These are phyloP conservation scores for Amanita thiersii DNA, from an alignment of 768 basidiomycete species.

Conservation along the genomic window DNA sequence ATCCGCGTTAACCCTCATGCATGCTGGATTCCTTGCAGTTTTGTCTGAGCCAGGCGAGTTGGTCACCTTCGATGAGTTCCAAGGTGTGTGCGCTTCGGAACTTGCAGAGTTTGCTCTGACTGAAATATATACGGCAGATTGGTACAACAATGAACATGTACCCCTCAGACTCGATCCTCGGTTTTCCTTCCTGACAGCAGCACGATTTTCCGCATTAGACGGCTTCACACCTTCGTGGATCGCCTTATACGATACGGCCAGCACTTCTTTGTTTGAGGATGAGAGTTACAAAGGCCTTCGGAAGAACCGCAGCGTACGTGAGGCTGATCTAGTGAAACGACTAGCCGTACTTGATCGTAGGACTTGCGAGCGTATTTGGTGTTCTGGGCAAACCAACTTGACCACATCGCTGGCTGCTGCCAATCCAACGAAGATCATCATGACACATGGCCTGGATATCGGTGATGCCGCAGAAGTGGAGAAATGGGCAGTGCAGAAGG, in stretches of 20 bases:
- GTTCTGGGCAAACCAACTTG: constrained; percentile 24
- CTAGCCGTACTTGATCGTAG: constrained; percentile 38
- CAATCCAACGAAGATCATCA: constrained; percentile 21
- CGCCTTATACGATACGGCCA: constrained; percentile 42
- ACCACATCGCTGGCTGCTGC: constrained; percentile 22
- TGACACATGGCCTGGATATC: constrained; percentile 23
- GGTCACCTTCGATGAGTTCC: constrained; percentile 38
- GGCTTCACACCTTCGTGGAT: constrained; percentile 31
- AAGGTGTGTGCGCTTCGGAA: constrained; percentile 20
- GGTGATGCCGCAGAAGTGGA: constrained; percentile 11
- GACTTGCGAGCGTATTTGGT: constrained; percentile 25
- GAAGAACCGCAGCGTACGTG: constrained; percentile 33
- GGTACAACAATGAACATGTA: constrained; percentile 52
- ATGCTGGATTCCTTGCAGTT: constrained; percentile 39
- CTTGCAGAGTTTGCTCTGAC: not conserved
- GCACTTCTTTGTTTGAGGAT: constrained; percentile 30
- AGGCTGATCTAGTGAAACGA: constrained; percentile 29
- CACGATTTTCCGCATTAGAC: constrained; percentile 33
- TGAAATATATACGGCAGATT: constrained; percentile 19
- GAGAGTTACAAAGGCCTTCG: constrained; percentile 36
- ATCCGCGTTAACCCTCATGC: constrained; percentile 24
- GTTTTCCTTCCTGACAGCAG: constrained; percentile 38
- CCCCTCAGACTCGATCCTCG: constrained; percentile 40
- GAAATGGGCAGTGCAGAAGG: constrained; percentile 17
- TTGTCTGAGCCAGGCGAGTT: constrained; percentile 34